Base-by-base conservation (phyloP, 2,329 filamentous ascomycete genomes). In the Nectriaceae sp. region DNA sequence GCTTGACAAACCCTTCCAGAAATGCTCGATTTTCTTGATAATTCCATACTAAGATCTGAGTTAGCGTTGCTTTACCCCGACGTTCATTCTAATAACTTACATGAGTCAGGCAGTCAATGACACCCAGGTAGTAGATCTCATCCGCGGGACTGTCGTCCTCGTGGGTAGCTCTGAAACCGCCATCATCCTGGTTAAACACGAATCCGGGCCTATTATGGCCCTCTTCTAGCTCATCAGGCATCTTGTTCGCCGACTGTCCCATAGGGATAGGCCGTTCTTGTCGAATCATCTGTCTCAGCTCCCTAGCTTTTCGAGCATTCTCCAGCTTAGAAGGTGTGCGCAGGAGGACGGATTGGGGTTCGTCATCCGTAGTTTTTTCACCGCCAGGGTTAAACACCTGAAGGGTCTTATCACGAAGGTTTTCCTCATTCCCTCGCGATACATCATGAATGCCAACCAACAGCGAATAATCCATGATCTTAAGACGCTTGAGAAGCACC, bases 381-480 rank as follows among this genome's bases (percentile, higher is more conserved):
- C 89, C 89, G 16, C 90, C 90, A 4, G 93, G 93, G 66, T 95
- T 92, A 71, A 97, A 97, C 3, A 97, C 91, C 66, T 94, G 87
- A 42, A 99, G 74, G 1, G 92, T 97, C 75, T 95, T 96, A 72
- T 80, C 84, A 21, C 85, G 88, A 39, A 99, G 76, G 47, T 97
- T 96, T 68, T 99, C 94, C 60, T 97, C 91, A 65, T 99, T 99
- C 22, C 94, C 94, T 59, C 89, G 87, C 46, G 84, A 83, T 18
- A 95, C 70, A 66, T 99, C 94, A 66, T 99, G 94, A 42, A 97
- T 94, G 42, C 94, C 94, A 46, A 99, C 85, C 31, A 99, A 79
- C 53, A 99, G 82, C 10, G 93, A 97, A 71, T 99, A 99, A 70
- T 99, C 94, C 94, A 99, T 99, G 62, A 99, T 97, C 61, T 96